These are phyloP conservation scores for Nevesoporus exiguus DNA, from an alignment of 768 basidiomycete genomes.

Conservation along the genomic window DNA sequence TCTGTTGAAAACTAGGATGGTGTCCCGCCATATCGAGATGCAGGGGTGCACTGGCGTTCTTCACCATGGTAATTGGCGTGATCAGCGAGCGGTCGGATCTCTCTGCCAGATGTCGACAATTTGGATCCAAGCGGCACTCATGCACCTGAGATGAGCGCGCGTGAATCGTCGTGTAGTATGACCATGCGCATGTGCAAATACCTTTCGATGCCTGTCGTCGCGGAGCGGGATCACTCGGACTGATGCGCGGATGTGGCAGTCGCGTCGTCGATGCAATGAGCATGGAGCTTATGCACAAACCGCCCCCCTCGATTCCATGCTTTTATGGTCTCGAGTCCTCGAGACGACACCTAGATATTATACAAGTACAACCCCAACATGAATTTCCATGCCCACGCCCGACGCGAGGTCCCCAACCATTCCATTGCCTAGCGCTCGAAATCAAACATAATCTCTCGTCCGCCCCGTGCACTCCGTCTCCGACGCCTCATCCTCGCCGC, in stretches of 20 bases:
- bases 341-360: neutral
- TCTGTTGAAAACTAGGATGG: neutral
- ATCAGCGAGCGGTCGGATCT: neutral
- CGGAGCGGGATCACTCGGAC: no score
- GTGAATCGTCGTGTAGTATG: no score
- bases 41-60: neutral
- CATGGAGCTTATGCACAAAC: no score
- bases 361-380: neutral
- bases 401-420: neutral
- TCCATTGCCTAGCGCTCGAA: neutral
- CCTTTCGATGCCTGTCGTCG: no score
- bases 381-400: neutral
- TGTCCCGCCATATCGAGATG: neutral
- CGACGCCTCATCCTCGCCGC: conserved; percentile 27
- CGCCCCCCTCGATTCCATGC: no score
- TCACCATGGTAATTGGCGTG: neutral
- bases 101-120: neutral
- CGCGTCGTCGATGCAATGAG: no score
- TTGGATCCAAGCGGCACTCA: no score
- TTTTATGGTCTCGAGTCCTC: no score
- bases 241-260: no score
- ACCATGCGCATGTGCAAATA: no score
- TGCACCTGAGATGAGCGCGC: no score
- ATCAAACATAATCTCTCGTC: conserved; percentile 16
- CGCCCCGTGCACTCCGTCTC: conserved; percentile 18